A percentile compares a stretch with the other conserved stretches of the same genome.
Conservation (phyloP, 495 filamentous ascomycete genomes). For the Thermochaetoides thermophila region DNA sequence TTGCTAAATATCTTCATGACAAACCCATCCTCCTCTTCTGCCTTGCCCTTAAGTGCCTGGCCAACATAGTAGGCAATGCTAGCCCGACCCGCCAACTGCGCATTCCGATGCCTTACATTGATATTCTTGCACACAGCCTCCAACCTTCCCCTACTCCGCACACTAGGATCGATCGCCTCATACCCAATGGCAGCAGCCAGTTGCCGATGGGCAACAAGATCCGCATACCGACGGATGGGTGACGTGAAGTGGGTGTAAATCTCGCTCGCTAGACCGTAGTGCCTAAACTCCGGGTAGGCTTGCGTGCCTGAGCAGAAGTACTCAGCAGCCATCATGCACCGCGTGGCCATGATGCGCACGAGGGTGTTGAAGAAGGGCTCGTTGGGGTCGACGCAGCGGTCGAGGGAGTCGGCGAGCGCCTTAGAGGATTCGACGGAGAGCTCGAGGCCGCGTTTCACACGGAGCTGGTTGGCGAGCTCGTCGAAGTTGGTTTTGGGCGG, state of each 20-base stretch:
- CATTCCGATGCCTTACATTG: conserved; percentile 92
- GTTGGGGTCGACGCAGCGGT: conserved; percentile 61
- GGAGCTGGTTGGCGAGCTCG: conserved; percentile 75
- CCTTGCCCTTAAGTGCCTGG: conserved; percentile 76
- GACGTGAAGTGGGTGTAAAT: conserved; percentile 99
- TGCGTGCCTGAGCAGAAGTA: conserved; percentile 94
- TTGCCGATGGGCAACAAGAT: conserved; percentile 85
- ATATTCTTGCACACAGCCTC: conserved; percentile 95
- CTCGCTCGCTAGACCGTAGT: conserved; percentile 87
- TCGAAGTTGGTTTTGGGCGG: conserved; percentile 95
- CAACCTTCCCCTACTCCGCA: conserved; percentile 63
- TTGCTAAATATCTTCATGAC: conserved; percentile 96
- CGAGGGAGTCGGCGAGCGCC: conserved; percentile 79
- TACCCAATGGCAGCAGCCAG: conserved; percentile 90
- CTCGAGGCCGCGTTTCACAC: conserved; percentile 64
- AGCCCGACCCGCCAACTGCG: conserved; percentile 84
- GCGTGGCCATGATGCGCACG: conserved; percentile 87
- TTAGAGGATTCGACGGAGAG: conserved; percentile 73
- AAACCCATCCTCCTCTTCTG: conserved; percentile 77
- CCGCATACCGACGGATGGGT: conserved; percentile 91
- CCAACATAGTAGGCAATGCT: conserved; percentile 95
- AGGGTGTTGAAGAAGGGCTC: conserved; percentile 98
- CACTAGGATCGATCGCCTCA: conserved; percentile 62
- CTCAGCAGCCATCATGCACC: conserved; percentile 98
- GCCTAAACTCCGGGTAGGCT: conserved; percentile 82